Base-by-base conservation (phyloP, 75 land plant species). In the Selaginella tamariscina region DNA sequence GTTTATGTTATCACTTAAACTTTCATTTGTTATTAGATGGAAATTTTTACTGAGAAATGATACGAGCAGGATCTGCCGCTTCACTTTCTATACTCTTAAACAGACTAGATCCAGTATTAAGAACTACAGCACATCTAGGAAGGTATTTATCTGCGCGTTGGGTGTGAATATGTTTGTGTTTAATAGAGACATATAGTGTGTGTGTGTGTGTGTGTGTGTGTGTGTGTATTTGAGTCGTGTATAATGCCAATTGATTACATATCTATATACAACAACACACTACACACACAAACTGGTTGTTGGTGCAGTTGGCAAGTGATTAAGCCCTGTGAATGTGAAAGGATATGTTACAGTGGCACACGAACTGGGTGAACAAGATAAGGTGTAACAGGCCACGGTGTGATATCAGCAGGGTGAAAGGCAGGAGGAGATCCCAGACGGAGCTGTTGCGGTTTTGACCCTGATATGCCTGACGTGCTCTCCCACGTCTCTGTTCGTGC, bases 401-500 rank as follows among this genome's bases (percentile, higher is more conserved):
- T 95, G 59, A 82, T 95, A 18, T 88, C 84, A 55, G 84, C 55
- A 77, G 74, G 69, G 99, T 95, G 24, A 90, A 84, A 68, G 99
- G 99, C 31, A 95, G 71, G 99, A 95, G 72, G 99, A 95, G 80
- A 95, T 95, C 71, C 99, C 99, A 33, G 89, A 84, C 79, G 97
- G 99, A 33, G 83, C 82, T 18, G 87, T 91, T 71, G 99, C 97
- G 66, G 89, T 95, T 29, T 63, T 95, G 71, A 95, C 99, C 30
- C 97, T 66, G 99, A 95, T 63, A 95, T 95, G 97, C 99, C 97
- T 21, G 99, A 95, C 80, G 89, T 95, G 24, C 71, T 95, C 49
- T 95, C 99, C 64, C 99, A 95, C 80, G 99, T 95, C 49, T 95
- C 99, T 39, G 97, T 95, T n/a, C 81, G 99, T 56, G 99, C 99